Evolutionary conservation across 2,329 filamentous ascomycete species (phyloP).

Genomic region (Fusarium kyushuense): DNA sequence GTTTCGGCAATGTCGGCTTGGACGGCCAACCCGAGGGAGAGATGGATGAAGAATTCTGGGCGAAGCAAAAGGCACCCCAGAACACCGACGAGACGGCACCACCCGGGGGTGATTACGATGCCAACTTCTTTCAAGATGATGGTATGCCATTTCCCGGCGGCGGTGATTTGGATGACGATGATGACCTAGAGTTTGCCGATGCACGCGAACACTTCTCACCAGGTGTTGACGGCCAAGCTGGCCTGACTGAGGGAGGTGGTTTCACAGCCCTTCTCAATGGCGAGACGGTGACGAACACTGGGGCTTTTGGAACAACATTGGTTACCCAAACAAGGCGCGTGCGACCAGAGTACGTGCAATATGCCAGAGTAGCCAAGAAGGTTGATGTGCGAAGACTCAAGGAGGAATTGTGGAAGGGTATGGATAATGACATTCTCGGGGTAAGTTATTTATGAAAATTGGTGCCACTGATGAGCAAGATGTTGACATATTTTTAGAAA

Average conservation of each 20-base stretch:
- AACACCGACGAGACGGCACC: conserved; percentile 66
- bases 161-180: conserved; percentile 69
- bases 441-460: conserved; percentile 54
- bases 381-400: conserved; percentile 76
- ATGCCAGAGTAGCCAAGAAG: conserved; percentile 77
- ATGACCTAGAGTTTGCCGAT: conserved; percentile 81
- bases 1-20: conserved; percentile 58
- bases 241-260: conserved; percentile 61
- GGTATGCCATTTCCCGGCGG: conserved; percentile 75
- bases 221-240: conserved; percentile 63
- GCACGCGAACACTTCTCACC: conserved; percentile 84
- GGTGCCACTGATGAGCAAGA: neutral
- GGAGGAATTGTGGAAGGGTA: conserved; percentile 77
- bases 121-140: conserved; percentile 97
- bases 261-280: conserved; percentile 64
- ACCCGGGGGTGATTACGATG: conserved; percentile 86
- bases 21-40: conserved; percentile 75
- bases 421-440: conserved; percentile 66
- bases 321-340: conserved; percentile 73
- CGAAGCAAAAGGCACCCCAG: conserved; percentile 72
- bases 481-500: conserved; percentile 38
- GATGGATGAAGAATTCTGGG: conserved; percentile 97
- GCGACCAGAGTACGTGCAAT: conserved; percentile 77
- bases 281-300: conserved; percentile 61
- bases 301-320: conserved; percentile 73